phyloP scores from a whole-genome alignment of 2,329 filamentous ascomycete species.

The Aureobasidium melanogenum region DNA sequence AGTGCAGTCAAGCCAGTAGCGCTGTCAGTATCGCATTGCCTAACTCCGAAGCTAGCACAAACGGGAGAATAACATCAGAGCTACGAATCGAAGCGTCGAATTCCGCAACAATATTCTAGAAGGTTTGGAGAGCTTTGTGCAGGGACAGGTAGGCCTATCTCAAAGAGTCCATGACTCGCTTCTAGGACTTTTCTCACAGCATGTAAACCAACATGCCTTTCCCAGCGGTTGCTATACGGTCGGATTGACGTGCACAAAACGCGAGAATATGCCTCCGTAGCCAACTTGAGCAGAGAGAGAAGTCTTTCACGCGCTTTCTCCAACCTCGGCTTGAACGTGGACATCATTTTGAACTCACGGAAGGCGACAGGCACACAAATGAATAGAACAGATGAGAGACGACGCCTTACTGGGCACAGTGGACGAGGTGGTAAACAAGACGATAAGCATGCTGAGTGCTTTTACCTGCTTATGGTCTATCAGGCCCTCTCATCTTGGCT shows the following conservation, averaged over 20 bases:
- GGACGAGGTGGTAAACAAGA: background rate
- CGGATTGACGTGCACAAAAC: background rate
- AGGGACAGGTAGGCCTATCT: background rate
- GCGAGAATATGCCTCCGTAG: background rate
- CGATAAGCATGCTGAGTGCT: background rate
- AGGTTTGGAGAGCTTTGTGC: background rate
- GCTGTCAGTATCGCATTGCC: no score
- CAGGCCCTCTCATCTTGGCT: background rate
- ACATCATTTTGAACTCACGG: background rate
- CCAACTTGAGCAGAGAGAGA: background rate
- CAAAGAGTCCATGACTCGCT: background rate
- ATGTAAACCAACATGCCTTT: background rate
- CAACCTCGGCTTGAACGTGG: background rate
- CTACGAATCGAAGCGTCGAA: background rate
- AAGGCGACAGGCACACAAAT: background rate
- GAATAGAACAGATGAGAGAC: background rate
- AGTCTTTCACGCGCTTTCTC: background rate
- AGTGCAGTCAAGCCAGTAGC: background rate
- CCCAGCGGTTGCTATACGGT: background rate
- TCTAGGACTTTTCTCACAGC: background rate
- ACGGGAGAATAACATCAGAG: background rate
- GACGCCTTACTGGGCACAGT: background rate
- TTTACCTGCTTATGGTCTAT: background rate
- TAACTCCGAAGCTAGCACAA: background rate
- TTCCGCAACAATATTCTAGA: background rate